Percentiles rank a stretch among this genome's conserved stretches.
Evolutionary conservation across 169 alveolate genomes (phyloP).

Genomic region (Eimeria sp.): DNA sequence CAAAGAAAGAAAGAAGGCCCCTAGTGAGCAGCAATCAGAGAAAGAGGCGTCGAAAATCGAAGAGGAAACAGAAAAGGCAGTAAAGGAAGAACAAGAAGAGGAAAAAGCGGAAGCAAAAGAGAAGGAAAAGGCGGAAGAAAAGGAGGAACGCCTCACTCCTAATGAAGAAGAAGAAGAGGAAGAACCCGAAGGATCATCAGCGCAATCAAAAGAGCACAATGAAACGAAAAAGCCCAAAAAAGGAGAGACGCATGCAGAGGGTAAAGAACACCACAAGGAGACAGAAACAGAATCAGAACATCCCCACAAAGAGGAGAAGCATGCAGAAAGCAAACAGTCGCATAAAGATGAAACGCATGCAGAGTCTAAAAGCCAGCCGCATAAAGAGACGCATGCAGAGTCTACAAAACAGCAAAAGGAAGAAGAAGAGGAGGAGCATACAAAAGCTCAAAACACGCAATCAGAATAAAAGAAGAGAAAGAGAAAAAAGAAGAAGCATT

Average conservation of each 20-base stretch:
- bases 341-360: slow-evolving; percentile 6
- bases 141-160: neutral
- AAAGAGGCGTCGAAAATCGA: slow-evolving; percentile 17
- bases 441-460: neutral
- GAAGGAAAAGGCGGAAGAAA: neutral
- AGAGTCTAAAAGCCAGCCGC: neutral
- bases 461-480: neutral
- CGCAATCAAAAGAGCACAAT: neutral
- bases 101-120: neutral
- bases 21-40: neutral
- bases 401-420: neutral
- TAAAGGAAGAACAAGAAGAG: neutral
- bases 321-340: neutral
- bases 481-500: neutral
- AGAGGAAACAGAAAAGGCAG: neutral
- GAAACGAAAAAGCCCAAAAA: neutral
- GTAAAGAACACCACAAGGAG: neutral
- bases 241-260: neutral
- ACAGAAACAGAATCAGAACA: neutral
- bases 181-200: neutral
- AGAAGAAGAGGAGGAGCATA: neutral
- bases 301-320: neutral
- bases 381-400: neutral
- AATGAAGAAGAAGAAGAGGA: slow-evolving; percentile 20
- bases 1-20: neutral